Percentiles rank a stretch among this genome's conserved stretches.
Conservation (phyloP, 1,139 yeast species). For the Kurtzmaniella quercitrusa region DNA sequence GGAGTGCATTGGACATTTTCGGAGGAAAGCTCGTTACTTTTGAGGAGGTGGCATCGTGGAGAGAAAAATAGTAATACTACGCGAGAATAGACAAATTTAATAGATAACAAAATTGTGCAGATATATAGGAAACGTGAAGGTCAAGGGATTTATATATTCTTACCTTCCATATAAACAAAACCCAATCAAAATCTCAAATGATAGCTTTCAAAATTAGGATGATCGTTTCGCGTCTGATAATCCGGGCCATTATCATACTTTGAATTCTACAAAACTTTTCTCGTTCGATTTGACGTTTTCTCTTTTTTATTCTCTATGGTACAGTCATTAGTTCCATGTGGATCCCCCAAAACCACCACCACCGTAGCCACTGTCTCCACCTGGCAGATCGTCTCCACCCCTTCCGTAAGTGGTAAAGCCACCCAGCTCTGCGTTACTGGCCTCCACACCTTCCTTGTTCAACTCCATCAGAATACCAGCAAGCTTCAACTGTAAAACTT, state of each 20-base stretch:
- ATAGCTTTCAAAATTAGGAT: too few relatives aligned
- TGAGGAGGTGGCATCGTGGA: conserved; percentile 73
- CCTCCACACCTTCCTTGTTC: conserved; percentile 55
- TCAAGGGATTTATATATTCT: too few relatives aligned
- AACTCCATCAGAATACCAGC: conserved; percentile 86
- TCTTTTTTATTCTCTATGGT: neutral
- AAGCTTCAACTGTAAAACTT: conserved; percentile 80
- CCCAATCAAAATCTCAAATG: too few relatives aligned
- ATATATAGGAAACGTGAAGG: too few relatives aligned
- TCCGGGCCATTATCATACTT: too few relatives aligned
- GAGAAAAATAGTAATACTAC: conserved; percentile 18
- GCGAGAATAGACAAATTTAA: conserved; percentile 4
- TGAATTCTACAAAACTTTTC: neutral
- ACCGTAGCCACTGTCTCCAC: conserved; percentile 40
- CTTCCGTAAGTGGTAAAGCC: conserved; percentile 51
- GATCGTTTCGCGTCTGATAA: too few relatives aligned
- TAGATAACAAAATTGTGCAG: too few relatives aligned
- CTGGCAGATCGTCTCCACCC: conserved; percentile 38
- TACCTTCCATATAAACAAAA: too few relatives aligned
- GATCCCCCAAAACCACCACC: conserved; percentile 48
- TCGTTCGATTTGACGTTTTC: neutral
- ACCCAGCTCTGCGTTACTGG: conserved; percentile 36
- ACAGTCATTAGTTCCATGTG: conserved; percentile 5
- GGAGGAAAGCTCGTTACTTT: conserved; percentile 82
- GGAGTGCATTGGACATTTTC: conserved; percentile 89